Evolutionary conservation across 257 asterid genomes (phyloP).

Genomic region (Salvia splendens): DNA sequence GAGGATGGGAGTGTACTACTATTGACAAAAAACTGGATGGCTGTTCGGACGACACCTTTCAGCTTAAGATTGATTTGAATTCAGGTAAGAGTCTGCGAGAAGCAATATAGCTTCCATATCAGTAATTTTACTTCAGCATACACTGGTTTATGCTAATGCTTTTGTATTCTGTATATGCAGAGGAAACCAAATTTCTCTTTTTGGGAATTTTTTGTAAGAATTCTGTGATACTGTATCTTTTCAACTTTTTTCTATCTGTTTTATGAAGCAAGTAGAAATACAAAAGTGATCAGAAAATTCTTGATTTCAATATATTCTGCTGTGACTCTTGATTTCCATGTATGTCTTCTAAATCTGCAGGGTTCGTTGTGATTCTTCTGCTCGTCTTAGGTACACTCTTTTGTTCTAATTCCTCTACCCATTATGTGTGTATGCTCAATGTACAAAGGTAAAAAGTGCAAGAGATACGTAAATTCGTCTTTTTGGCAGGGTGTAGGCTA

Average conservation of each 20-base stretch:
- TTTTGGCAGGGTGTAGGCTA: not conserved
- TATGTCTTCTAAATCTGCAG: not conserved
- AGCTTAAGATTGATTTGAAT: not conserved
- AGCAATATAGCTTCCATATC: not conserved
- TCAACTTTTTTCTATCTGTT: not conserved
- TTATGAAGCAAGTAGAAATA: not conserved
- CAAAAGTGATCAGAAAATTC: not conserved
- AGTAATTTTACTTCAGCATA: not conserved
- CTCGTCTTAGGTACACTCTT: conserved; percentile 8
- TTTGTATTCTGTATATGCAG: not conserved
- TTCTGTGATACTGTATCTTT: not conserved
- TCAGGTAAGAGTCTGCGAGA: conserved; percentile 2
- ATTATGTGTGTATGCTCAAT: not conserved
- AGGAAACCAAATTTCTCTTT: not conserved
- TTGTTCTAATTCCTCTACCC: not conserved
- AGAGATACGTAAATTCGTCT: no score
- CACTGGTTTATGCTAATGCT: conserved; percentile 12
- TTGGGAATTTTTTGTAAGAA: not conserved
- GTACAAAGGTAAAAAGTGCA: not conserved
- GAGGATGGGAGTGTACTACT: conserved; percentile 1
- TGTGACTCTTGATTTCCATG: not conserved
- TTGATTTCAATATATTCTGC: not conserved
- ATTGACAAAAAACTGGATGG: not conserved
- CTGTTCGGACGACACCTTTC: not conserved
- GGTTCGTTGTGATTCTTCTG: not conserved